These are phyloP conservation scores for Magnolia changhungtana DNA, from an alignment of 164 flowering plant species.

Conservation along the genomic window DNA sequence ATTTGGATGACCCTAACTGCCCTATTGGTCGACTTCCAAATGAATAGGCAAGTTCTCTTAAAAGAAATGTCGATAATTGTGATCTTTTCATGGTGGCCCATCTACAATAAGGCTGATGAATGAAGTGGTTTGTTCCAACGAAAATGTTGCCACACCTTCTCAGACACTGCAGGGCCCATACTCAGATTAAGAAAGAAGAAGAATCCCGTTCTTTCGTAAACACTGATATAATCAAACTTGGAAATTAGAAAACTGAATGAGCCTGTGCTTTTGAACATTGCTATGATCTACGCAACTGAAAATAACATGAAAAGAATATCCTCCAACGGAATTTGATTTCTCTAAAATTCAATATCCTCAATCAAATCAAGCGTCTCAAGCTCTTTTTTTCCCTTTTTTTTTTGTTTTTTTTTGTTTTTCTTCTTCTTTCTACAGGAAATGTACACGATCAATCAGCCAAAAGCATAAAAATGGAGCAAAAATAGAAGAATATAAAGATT, in stretches of 20 bases:
- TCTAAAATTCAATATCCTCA: neutral
- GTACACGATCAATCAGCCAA: conserved; percentile 18
- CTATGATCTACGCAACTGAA: neutral
- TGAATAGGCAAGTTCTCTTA: too few species aligned
- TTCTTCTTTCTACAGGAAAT: conserved; percentile 27
- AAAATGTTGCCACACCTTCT: too few species aligned
- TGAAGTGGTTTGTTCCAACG: too few species aligned
- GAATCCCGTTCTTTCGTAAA: neutral
- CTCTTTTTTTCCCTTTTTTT: neutral
- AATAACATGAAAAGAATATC: neutral
- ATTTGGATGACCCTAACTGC: too few species aligned
- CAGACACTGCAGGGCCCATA: too few species aligned
- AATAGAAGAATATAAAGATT: conserved; percentile 6
- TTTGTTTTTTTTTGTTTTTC: too few species aligned
- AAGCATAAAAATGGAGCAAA: conserved; percentile 7
- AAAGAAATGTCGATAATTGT: too few species aligned
- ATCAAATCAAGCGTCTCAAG: conserved; percentile 2
- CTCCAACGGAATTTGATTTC: neutral
- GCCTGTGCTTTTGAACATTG: neutral
- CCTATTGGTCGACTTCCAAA: too few species aligned
- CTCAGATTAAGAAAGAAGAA: neutral
- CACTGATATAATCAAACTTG: neutral
- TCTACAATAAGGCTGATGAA: too few species aligned
- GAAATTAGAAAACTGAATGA: neutral
- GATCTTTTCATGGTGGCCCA: too few species aligned